Conservation (phyloP, 768 basidiomycete genomes). For the Hortiboletus flavorubellus region DNA sequence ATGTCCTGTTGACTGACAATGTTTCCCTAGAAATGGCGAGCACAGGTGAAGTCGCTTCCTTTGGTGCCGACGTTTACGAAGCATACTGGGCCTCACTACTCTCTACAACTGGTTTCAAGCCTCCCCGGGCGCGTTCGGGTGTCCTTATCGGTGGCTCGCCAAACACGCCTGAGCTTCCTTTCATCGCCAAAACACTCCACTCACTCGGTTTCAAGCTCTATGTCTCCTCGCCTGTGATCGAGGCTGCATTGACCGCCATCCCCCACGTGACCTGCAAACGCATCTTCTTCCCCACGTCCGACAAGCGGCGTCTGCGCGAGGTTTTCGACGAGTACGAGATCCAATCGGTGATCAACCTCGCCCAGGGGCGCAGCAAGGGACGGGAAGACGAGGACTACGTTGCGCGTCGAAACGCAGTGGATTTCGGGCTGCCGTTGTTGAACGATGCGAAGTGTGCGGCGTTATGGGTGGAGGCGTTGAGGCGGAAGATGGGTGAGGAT, state of each 20-base stretch:
- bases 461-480: slow-evolving; percentile 88
- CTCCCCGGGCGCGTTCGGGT: slow-evolving; percentile 80
- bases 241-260: slow-evolving; percentile 75
- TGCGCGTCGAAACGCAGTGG: slow-evolving; percentile 92
- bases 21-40: slow-evolving; percentile 83
- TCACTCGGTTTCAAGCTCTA: slow-evolving; percentile 95
- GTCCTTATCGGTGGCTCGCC: slow-evolving; percentile 92
- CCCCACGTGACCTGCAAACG: slow-evolving; percentile 79
- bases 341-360: slow-evolving; percentile 90
- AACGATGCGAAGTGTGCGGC: slow-evolving; percentile 88
- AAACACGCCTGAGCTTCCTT: slow-evolving; percentile 79
- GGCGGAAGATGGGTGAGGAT: slow-evolving; percentile 77
- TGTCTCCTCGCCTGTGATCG: slow-evolving; percentile 77
- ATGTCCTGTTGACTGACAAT: not conserved
- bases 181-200: slow-evolving; percentile 73
- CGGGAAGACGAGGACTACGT: slow-evolving; percentile 94
- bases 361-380: slow-evolving; percentile 70
- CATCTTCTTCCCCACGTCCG: slow-evolving; percentile 94
- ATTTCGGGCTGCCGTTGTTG: slow-evolving; percentile 89
- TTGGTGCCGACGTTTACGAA: slow-evolving; percentile 90
- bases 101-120: slow-evolving; percentile 93
- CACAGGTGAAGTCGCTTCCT: slow-evolving; percentile 96
- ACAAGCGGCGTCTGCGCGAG: slow-evolving; percentile 92
- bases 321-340: slow-evolving; percentile 95
- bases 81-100: slow-evolving; percentile 96